Percentiles rank a stretch among this genome's conserved stretches.
phyloP scores from a whole-genome alignment of 2,329 filamentous ascomycete species.

The Aspergillus sergii region DNA sequence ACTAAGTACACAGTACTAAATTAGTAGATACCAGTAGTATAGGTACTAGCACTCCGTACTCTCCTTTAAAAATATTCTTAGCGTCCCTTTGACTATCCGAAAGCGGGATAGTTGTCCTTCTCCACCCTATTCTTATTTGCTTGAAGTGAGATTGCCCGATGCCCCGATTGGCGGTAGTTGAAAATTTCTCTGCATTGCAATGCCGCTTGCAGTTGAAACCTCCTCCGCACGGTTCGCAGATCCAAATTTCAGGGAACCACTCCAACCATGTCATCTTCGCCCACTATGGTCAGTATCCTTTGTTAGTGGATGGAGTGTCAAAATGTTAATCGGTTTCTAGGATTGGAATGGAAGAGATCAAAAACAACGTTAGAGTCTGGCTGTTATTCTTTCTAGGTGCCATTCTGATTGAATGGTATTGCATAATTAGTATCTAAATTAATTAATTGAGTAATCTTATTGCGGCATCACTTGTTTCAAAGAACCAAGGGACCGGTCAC shows the following conservation, averaged over 20 bases:
- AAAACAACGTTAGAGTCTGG: background rate
- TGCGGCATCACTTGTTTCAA: background rate
- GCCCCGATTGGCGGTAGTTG: constrained; percentile 6
- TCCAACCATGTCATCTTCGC: background rate
- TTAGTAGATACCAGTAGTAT: too few relatives aligned
- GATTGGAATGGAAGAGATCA: background rate
- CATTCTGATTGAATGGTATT: background rate
- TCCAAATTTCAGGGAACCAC: constrained; percentile 26
- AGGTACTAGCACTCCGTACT: background rate
- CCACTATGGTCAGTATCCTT: background rate
- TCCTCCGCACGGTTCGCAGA: constrained; percentile 29
- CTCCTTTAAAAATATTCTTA: background rate
- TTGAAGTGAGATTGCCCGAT: constrained; percentile 6
- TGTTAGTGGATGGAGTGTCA: background rate
- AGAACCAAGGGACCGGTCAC: background rate
- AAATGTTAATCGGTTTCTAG: background rate
- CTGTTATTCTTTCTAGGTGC: background rate
- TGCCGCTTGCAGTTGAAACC: constrained; percentile 14
- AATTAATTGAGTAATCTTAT: background rate
- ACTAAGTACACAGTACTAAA: background rate
- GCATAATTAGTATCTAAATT: background rate
- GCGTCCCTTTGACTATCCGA: background rate
- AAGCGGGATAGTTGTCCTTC: background rate
- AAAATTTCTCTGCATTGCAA: constrained; percentile 2
- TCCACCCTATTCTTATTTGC: constrained; percentile 9